These are phyloP conservation scores for Somion occarium DNA, from an alignment of 1,284 basidiomycete species.

Conservation along the genomic window DNA sequence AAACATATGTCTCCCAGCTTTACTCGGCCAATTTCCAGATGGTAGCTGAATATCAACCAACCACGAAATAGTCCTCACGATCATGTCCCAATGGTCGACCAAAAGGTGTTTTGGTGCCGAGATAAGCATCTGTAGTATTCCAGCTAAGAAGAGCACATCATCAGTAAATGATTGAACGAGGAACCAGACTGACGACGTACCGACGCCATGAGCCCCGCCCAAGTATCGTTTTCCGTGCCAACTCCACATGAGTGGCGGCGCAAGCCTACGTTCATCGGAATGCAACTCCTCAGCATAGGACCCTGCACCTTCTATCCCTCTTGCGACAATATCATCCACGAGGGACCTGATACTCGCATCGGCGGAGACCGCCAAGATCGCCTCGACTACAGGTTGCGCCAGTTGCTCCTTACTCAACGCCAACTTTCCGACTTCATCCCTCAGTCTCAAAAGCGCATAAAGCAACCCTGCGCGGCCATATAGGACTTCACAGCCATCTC, in stretches of 20 bases:
- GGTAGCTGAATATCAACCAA: constrained; percentile 39
- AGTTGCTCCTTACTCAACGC: constrained; percentile 1
- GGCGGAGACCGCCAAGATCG: constrained; percentile 15
- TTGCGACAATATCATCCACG: constrained; percentile 40
- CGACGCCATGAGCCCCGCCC: constrained; percentile 51
- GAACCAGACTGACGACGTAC: constrained; percentile 26
- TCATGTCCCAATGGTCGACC: constrained; percentile 32
- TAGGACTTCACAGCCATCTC: constrained; percentile 48
- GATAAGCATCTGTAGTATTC: constrained; percentile 47
- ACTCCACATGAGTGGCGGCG: constrained; percentile 49
- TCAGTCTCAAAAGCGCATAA: constrained; percentile 43
- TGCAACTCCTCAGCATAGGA: constrained; percentile 25
- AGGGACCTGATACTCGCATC: constrained; percentile 23
- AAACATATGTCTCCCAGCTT: constrained; percentile 28
- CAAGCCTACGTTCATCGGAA: constrained; percentile 12
- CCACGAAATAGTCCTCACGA: constrained; percentile 42
- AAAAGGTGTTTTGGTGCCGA: constrained; percentile 35
- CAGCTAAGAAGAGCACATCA: constrained; percentile 35
- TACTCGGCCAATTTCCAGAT: constrained; percentile 48
- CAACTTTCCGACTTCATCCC: constrained; percentile 18
- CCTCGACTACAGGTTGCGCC: constrained; percentile 11
- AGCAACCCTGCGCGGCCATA: constrained; percentile 54
- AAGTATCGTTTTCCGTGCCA: constrained; percentile 52
- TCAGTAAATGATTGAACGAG: neutral
- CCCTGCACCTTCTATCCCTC: constrained; percentile 39